A percentile compares a stretch with the other conserved stretches of the same genome.
phyloP scores from a whole-genome alignment of 2,329 filamentous ascomycete genomes.

The Penicillium sp. region DNA sequence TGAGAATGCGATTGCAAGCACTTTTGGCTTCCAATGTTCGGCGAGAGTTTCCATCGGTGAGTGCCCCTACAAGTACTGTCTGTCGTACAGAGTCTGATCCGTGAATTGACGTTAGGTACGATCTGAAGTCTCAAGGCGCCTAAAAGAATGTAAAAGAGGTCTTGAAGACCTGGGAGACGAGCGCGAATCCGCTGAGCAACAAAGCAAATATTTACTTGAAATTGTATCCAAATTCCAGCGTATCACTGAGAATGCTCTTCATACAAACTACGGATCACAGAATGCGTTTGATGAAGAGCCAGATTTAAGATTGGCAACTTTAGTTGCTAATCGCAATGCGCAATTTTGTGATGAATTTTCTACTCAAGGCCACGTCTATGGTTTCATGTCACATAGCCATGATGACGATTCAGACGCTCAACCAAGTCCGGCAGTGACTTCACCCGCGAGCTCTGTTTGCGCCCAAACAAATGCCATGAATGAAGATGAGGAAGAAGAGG shows the following conservation, averaged over 20 bases:
- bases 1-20: slow-evolving; percentile 40
- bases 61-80: not conserved
- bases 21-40: slow-evolving; percentile 41
- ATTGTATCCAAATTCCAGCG: not conserved
- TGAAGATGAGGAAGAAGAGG: too few relatives aligned
- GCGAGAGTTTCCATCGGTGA: slow-evolving; percentile 43
- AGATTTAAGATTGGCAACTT: not conserved
- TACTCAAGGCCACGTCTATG: too few relatives aligned
- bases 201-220: not conserved
- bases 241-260: not conserved
- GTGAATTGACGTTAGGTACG: not conserved
- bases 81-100: not conserved
- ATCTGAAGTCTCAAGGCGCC: not conserved
- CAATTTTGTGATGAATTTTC: not conserved
- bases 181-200: not conserved
- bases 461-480: too few relatives aligned
- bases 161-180: not conserved
- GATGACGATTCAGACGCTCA: too few relatives aligned
- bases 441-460: too few relatives aligned
- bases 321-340: not conserved
- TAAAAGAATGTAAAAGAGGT: not conserved
- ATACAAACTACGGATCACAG: not conserved
- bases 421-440: too few relatives aligned
- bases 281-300: not conserved
- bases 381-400: too few relatives aligned